Evolutionary conservation across 2,329 filamentous ascomycete species (phyloP).

Genomic region (Escovopsis sp.): DNA sequence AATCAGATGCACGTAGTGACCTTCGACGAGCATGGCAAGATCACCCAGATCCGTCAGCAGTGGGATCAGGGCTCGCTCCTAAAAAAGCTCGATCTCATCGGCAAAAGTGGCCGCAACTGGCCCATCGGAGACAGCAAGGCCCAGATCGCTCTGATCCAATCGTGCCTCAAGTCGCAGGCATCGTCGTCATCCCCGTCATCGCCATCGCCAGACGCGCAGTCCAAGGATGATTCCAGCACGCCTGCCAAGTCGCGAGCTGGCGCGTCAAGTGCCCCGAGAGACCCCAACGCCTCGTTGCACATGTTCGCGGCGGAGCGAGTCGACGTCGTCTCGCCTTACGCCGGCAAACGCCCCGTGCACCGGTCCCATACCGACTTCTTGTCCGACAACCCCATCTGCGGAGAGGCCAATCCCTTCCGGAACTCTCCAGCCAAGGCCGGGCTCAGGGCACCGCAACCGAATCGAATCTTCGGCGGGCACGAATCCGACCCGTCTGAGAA

Average conservation of each 20-base stretch:
- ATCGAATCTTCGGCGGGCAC: conserved; percentile 45
- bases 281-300: conserved; percentile 56
- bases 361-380: conserved; percentile 61
- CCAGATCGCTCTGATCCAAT: conserved; percentile 61
- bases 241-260: conserved; percentile 32
- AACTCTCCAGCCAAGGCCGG: conserved; percentile 38
- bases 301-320: conserved; percentile 46
- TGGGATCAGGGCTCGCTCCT: conserved; percentile 93
- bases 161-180: conserved; percentile 39
- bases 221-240: conserved; percentile 20
- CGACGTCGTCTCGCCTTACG: conserved; percentile 45
- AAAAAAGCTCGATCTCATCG: conserved; percentile 88
- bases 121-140: conserved; percentile 80
- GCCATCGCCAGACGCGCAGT: conserved; percentile 11
- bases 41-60: conserved; percentile 71
- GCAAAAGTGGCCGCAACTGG: conserved; percentile 81
- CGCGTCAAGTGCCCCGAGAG: conserved; percentile 39
- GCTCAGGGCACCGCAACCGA: conserved; percentile 46
- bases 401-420: conserved; percentile 31
- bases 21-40: conserved; percentile 64
- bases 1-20: conserved; percentile 70
- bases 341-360: conserved; percentile 43
- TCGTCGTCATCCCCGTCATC: too few relatives aligned
- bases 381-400: conserved; percentile 30
- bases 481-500: too few relatives aligned